A percentile compares a stretch with the other conserved stretches of the same genome.
These are phyloP conservation scores for Plasmopara muralis DNA, from an alignment of 352 stramenopile species.

Conservation along the genomic window DNA sequence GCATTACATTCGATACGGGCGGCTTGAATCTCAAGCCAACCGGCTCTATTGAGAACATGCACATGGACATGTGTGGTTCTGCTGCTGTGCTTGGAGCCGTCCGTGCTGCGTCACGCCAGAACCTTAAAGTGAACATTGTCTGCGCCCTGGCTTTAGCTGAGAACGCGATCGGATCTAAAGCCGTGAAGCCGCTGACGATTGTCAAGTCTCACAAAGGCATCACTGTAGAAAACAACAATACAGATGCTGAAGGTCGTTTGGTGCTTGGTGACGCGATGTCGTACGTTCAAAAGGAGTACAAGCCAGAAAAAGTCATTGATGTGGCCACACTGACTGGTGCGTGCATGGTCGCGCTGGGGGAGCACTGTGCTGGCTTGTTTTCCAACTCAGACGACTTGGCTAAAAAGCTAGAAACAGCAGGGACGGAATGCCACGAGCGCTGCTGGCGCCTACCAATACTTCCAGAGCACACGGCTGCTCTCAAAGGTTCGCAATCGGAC, in stretches of 20 bases:
- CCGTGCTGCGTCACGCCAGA: conserved; percentile 55
- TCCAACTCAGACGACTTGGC: conserved; percentile 88
- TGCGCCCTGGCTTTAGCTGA: conserved; percentile 70
- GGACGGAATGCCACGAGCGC: conserved; percentile 64
- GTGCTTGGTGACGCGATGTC: conserved; percentile 87
- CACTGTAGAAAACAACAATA: conserved; percentile 91
- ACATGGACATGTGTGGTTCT: conserved; percentile 89
- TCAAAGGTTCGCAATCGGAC: conserved; percentile 78
- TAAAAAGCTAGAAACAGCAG: conserved; percentile 53
- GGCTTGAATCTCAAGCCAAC: conserved; percentile 93
- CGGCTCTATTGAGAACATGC: conserved; percentile 88
- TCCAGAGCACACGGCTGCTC: conserved; percentile 69
- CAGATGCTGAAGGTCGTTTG: conserved; percentile 88
- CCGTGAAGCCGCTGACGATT: conserved; percentile 82
- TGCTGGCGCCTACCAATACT: conserved; percentile 88
- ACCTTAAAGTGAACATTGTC: conserved; percentile 79
- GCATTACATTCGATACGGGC: conserved; percentile 93
- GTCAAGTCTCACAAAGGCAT: conserved; percentile 86
- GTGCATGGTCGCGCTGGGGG: conserved; percentile 84
- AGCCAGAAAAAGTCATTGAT: conserved; percentile 90
- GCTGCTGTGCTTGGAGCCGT: conserved; percentile 80
- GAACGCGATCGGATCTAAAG: conserved; percentile 83
- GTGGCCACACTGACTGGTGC: conserved; percentile 91
- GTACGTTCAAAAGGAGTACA: conserved; percentile 84
- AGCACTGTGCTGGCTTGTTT: conserved; percentile 88